Conservation (phyloP, 148 eudicot species). For the Chenopodium album region DNA sequence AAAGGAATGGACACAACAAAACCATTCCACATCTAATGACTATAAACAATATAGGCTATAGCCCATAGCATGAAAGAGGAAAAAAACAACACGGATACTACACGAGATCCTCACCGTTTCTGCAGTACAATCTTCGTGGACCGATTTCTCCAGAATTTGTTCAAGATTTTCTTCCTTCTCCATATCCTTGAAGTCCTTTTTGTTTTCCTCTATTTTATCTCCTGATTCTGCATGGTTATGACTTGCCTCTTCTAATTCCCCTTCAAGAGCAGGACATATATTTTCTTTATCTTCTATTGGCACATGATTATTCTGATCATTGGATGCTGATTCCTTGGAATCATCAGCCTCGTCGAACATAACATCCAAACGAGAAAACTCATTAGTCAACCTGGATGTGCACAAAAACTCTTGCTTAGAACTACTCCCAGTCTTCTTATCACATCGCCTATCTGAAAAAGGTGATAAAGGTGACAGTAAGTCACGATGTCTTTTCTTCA, state of each 20-base stretch:
- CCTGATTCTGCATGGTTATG: constrained; percentile 7
- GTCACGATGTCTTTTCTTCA: constrained; percentile 88
- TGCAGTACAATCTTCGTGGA: constrained; percentile 28
- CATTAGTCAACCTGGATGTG: constrained; percentile 54
- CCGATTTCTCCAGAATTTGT: constrained; percentile 24
- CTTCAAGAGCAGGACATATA: constrained; percentile 32
- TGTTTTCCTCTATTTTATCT: constrained; percentile 25
- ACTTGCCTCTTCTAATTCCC: constrained; percentile 26
- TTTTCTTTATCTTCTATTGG: constrained; percentile 64
- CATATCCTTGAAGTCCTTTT: constrained; percentile 15
- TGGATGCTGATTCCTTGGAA: constrained; percentile 27
- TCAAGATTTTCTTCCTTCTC: constrained; percentile 29
- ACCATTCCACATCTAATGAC: neutral
- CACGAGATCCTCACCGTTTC: constrained; percentile 41
- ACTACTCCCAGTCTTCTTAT: constrained; percentile 59
- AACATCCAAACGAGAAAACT: constrained; percentile 68
- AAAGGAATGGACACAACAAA: neutral
- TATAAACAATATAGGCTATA: neutral
- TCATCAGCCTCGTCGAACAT: constrained; percentile 48
- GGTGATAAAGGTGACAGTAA: constrained; percentile 78
- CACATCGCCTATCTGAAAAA: constrained; percentile 74
- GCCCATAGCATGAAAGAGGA: neutral
- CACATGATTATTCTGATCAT: constrained; percentile 27
- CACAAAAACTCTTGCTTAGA: constrained; percentile 43
- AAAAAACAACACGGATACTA: neutral